Base-by-base conservation (phyloP, 139 green algal species). In the Auxenochlorella pyrenoidosa region DNA sequence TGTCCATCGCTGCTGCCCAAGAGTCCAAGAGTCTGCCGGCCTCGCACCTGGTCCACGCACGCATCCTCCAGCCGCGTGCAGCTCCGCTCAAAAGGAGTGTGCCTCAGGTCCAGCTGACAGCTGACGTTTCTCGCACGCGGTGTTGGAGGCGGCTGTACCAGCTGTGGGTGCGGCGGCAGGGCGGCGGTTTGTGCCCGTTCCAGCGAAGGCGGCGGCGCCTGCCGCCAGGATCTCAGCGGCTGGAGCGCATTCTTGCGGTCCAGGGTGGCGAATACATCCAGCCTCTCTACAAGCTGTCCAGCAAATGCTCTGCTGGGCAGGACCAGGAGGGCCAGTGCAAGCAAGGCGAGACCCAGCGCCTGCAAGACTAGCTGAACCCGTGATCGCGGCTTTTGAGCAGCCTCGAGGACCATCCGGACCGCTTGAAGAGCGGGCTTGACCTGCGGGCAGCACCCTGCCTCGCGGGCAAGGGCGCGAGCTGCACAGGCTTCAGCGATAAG, bases 41-140 rank as follows among this genome's bases (percentile, higher is more conserved):
- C 30, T 24, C 75, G 8, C 41, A 82, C 75, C 75, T 82, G 75
- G 44, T 82, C 75, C 30, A 82, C 44, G 32, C 75, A 82, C 1
- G 63, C 75, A 28, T 82, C 75, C 30, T 43, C 24, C 15, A 82
- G 75, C 75, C 22, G 24, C 19, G 30, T 41, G 32, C 75, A 83
- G 47, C 32, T 38, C 13, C 15, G 13, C 1, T 59, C 51, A 12
- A 83, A 41, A 19, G 78, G 78, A 6, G n/a, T 24, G 15, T 47
- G 18, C 8, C 24, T 60, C 0, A 72, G 5, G 3, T 51, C 32
- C 36, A 83, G 54, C 36, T 83, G 24, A 34, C 78, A 83, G 41
- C 28, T 59, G 73, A 30, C 4, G 8, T 34, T 22, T 19, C 30
- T 22, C 54, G 3, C 16, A 13, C 10, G 32, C 32, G 66, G 66